Percentiles rank a stretch among this genome's conserved stretches.
phyloP scores from a whole-genome alignment of 1,284 basidiomycete species.

The Tremellales sp. region DNA sequence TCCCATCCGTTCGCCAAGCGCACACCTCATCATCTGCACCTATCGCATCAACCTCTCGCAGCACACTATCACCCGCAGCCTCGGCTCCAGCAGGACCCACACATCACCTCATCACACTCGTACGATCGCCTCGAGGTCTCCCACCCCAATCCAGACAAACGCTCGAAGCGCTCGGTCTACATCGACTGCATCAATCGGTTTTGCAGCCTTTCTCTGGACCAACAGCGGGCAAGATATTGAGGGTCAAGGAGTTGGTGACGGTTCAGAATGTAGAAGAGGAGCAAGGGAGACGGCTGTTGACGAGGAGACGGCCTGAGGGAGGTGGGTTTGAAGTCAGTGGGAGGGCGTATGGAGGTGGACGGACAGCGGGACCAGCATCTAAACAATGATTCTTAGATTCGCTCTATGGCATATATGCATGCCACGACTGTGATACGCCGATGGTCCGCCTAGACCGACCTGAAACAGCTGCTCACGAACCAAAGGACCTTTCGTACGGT shows the following conservation, averaged over 20 bases:
- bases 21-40: neutral
- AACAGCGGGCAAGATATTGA: conserved; percentile 51
- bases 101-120: conserved; percentile 53
- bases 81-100: conserved; percentile 11
- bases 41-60: neutral
- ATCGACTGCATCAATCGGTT: conserved; percentile 50
- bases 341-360: conserved; percentile 30
- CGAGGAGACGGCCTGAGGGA: conserved; percentile 33
- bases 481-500: too few species aligned
- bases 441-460: too few species aligned
- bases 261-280: conserved; percentile 51
- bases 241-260: conserved; percentile 54
- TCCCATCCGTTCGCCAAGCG: neutral
- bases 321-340: conserved; percentile 35
- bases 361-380: too few species aligned
- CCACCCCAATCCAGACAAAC: conserved; percentile 45
- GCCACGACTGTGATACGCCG: too few species aligned
- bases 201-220: conserved; percentile 46
- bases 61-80: neutral
- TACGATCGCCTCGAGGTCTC: conserved; percentile 52
- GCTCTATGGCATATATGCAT: too few species aligned
- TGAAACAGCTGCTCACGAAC: too few species aligned
- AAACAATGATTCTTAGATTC: too few species aligned
- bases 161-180: conserved; percentile 49
- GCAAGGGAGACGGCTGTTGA: conserved; percentile 25